A percentile compares a stretch with the other conserved stretches of the same genome.
Conservation (phyloP, 768 basidiomycete species). For the Boletus eberwhitei region DNA sequence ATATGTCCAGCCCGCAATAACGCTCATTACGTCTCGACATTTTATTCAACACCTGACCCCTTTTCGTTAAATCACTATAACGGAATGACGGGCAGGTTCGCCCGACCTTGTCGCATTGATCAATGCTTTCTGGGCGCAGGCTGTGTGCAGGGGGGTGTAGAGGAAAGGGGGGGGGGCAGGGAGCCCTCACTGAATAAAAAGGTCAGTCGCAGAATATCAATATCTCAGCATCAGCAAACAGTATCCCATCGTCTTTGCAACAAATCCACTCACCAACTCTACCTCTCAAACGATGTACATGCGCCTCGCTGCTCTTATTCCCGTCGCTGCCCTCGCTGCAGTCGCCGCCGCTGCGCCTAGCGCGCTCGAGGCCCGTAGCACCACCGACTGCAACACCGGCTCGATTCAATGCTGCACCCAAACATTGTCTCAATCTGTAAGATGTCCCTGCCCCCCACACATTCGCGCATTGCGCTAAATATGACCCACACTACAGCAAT, state of each 20-base stretch:
- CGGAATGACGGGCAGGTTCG: not conserved
- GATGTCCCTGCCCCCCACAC: not conserved
- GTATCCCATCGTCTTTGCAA: not conserved
- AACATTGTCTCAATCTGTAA: not conserved
- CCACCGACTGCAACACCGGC: slow-evolving; percentile 7
- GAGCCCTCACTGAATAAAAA: not conserved
- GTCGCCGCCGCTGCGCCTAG: slow-evolving; percentile 4
- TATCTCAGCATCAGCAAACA: not conserved
- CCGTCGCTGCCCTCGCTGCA: slow-evolving; percentile 5
- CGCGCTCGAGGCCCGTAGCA: not conserved
- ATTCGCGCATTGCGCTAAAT: not conserved
- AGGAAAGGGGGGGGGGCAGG: not conserved
- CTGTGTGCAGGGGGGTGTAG: not conserved
- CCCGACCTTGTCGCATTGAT: not conserved
- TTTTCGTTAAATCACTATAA: not conserved
- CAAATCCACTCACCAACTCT: not conserved
- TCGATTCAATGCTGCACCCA: slow-evolving; percentile 2
- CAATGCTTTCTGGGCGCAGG: not conserved
- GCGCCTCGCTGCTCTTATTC: slow-evolving; percentile 6
- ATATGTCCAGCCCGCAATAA: not conserved
- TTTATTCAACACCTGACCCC: too few species aligned
- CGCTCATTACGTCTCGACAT: not conserved
- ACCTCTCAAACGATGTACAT: slow-evolving; percentile 3
- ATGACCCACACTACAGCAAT: not conserved
- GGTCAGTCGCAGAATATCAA: not conserved